phyloP scores from a whole-genome alignment of 208 protist genomes.

The Acanthamoeba healyi region DNA sequence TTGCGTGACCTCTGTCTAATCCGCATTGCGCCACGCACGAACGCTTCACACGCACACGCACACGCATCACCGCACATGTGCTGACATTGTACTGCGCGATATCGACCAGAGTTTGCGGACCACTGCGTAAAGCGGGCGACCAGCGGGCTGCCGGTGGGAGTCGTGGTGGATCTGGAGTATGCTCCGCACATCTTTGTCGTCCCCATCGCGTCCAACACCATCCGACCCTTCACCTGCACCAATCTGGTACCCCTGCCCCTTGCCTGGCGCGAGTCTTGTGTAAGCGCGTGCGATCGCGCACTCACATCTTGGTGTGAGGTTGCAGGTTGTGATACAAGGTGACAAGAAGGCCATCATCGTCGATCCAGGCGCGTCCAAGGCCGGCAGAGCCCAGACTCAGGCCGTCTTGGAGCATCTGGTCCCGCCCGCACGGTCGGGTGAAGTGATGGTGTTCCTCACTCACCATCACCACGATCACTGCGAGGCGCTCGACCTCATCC shows the following conservation, averaged over 20 bases:
- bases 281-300: not conserved
- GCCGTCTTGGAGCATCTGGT: not conserved
- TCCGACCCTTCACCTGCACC: constrained; percentile 26
- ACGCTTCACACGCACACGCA: not conserved
- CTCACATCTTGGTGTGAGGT: not conserved
- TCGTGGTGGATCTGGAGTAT: not conserved
- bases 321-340: constrained; percentile 3
- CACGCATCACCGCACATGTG: not conserved
- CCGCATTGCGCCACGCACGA: not conserved
- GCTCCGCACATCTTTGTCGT: constrained; percentile 46
- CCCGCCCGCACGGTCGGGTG: not conserved
- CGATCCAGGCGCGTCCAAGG: constrained; percentile 21
- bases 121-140: not conserved
- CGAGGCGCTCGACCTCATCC: constrained; percentile 41
- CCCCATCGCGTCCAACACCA: constrained; percentile 45
- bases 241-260: not conserved
- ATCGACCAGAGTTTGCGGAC: not conserved
- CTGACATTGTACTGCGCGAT: not conserved
- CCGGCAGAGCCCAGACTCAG: not conserved
- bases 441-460: constrained; percentile 44
- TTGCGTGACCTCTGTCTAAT: not conserved
- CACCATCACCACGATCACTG: constrained; percentile 69
- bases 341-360: not conserved
- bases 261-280: not conserved
- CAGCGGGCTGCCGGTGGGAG: not conserved